Base-by-base conservation (phyloP, 2,329 filamentous ascomycete genomes). In the Fonsecaea multimorphosa region DNA sequence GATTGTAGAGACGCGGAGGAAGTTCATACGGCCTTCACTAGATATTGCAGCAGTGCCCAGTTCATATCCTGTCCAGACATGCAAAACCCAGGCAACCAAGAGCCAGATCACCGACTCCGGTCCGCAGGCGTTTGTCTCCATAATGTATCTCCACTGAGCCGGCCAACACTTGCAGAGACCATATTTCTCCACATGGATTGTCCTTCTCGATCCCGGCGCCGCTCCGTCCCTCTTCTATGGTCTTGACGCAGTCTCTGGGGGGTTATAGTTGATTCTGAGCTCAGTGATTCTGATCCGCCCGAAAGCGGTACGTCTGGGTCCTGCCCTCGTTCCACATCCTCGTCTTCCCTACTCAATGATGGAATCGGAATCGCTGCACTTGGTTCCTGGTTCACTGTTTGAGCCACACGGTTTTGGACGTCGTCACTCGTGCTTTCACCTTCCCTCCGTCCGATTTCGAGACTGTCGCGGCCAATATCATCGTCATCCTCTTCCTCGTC, bases 281-380 rank as follows among this genome's bases (percentile, higher is more conserved):
- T 49, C 58, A 60, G 6, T 24, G 49, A 36, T 11, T 56, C 56
- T 55, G 44, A 31, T 24, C 27, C 63, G 29, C 74, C 75, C 40
- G 80, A 73, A 38, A 78, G 73, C 5, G 77, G 77, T 22, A 71
- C 71, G 29, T 76, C 74, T 9, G 74, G 64, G 46, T 72, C 74
- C 12, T 75, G 75, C 34, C 76, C 80, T 31, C 78, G 76, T 63
- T 83, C 81, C 11, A 80, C 70, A 63, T 84, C 82, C 2, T 75
- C 76, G 34, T 75, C 73, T n/a, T 74, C 74, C 19, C 61, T 40
- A 14, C 40, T 79, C 27, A 77, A 75, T 59, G 72, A 70, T 2
- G 78, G 76, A 16, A 86, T 80, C 8, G 82, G 82, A 34, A 81
- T 78, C 29, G 83, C 83, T 4, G 84, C 80, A 29, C 83, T 83